Evolutionary conservation across 345 rosid species (phyloP), one percentile per base, ranked within the genome.

Genomic region (Aurinia saxatilis): DNA sequence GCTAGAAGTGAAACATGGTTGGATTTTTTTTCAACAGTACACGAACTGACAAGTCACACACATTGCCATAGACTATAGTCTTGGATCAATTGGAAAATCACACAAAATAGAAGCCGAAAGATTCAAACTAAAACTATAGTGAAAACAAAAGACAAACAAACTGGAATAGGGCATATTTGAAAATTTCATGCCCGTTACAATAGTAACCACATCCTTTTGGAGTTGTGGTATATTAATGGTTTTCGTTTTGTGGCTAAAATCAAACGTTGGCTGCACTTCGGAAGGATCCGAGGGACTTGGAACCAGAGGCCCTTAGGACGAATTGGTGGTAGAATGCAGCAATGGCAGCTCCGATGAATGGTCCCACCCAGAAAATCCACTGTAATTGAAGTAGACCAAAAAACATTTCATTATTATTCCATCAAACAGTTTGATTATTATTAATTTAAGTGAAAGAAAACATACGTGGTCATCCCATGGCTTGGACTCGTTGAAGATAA

Each of bases 301-400:
- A 79, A 56, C 91, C 95, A 0, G 77, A 88, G 0, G 95, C 96
- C 49, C 98, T 82, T 77, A 83, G 67, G 29, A 88, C 82, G 66
- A 79, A 80, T 23, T 81, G 91, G 82, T 90, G 89, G 71, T 85
- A 87, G 71, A 90, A 78, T 1, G 97, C 87, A 68, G 98, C 98
- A 41, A 81, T 70, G 5, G 88, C 84, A 45, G 98, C 98, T 2
- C 98, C 95, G 2, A 81, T 54, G 75, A 91, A 77, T 15, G 96
- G 98, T 70, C 96, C 93, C 5, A 81, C 88, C 98, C 88, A 85
- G 63, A 88, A 91, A 2, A 88, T 82, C 95, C 95, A 91, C 95
- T 83, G 80, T 35, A 52, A 62, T 27, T 3, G 7, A 4, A 9
- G 5, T 3, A 45, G 36, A 15, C 7, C 18, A 35, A 34, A 25